Base-by-base conservation (phyloP, 345 rosid species). In the Murraya koenigii region DNA sequence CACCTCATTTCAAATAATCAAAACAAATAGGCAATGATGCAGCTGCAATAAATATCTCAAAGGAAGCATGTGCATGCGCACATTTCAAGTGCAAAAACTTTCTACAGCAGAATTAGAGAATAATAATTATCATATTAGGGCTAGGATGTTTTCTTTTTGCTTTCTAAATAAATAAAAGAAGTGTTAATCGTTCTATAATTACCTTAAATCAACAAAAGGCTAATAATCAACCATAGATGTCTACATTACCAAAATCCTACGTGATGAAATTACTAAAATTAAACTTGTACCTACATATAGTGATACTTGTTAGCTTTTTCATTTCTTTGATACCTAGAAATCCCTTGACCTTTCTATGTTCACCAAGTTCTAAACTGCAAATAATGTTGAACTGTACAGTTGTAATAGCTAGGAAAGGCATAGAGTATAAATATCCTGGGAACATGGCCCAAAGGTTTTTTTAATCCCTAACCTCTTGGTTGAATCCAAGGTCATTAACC, bases 41-140 rank as follows among this genome's bases (percentile, higher is more conserved):
- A 63, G 59, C 39, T 66, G 47, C 54, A 64, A 56, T 17, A 2
- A 55, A 49, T 36, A 32, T 39, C 65, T 61, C 20, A 23, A 68
- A 68, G 59, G 14, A 36, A 33, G 20, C 81, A 75, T 22, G 30
- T 33, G 52, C 81, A 75, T 22, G 30, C 25, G 52, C 35, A n/a
- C 55, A 14, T 72, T 56, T n/a, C 32, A 23, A 35, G 49, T 58
- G 47, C 26, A 33, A 36, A 56, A 72, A 7, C 33, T 58, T 56
- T 15, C 66, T 23, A 17, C 8, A 73, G 67, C 25, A 38, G 20
- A 15, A 59, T 39, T 17, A 5, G 9, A 25, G 26, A 61, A 60
- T 39, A 25, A 26, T 39, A 41, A 55, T 68, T 28, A 62, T 1
- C 7, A 4, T 30, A 15, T 13, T 25, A 22, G 36, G 23, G 32